Conservation (phyloP, 2,329 filamentous ascomycete genomes). For the Graphilbum sp. region DNA sequence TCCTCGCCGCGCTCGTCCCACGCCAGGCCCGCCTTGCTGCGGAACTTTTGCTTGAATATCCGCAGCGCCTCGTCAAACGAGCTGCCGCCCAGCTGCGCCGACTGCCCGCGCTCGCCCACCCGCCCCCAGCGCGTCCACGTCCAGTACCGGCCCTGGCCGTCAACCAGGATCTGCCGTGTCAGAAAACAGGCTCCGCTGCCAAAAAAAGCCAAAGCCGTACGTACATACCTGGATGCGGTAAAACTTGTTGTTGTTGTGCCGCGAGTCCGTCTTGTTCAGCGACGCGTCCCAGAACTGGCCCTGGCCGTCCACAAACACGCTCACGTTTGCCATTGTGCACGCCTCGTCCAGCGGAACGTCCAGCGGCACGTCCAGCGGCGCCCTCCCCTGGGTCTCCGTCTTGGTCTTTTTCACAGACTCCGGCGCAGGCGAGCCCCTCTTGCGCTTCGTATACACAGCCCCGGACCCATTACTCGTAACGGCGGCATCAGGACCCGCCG, state of each 20-base stretch:
- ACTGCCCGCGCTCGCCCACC: slow-evolving; percentile 45
- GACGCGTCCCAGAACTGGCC: slow-evolving; percentile 63
- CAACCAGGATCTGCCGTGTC: slow-evolving; percentile 22
- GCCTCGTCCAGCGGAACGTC: slow-evolving; percentile 36
- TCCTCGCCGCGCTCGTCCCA: slow-evolving; percentile 37
- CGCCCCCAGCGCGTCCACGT: slow-evolving; percentile 73
- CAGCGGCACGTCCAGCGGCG: slow-evolving; percentile 5
- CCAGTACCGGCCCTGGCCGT: slow-evolving; percentile 23
- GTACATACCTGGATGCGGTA: slow-evolving; percentile 49
- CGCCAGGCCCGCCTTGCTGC: slow-evolving; percentile 38
- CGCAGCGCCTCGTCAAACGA: slow-evolving; percentile 25
- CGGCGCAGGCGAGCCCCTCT: no score
- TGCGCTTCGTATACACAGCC: no score
- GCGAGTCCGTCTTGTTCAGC: slow-evolving; percentile 60
- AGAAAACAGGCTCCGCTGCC: slow-evolving; percentile 2
- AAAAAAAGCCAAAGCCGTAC: background rate
- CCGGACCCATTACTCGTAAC: no score
- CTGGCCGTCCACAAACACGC: slow-evolving; percentile 49
- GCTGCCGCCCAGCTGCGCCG: slow-evolving; percentile 24
- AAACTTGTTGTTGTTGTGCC: slow-evolving; percentile 68
- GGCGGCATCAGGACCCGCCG: background rate
- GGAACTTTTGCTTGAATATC: slow-evolving; percentile 45
- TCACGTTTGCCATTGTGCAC: slow-evolving; percentile 19
- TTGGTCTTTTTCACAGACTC: background rate
- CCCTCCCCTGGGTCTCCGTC: slow-evolving; percentile 15